phyloP scores from a whole-genome alignment of 768 basidiomycete species.

The Leccinum incarnatum region DNA sequence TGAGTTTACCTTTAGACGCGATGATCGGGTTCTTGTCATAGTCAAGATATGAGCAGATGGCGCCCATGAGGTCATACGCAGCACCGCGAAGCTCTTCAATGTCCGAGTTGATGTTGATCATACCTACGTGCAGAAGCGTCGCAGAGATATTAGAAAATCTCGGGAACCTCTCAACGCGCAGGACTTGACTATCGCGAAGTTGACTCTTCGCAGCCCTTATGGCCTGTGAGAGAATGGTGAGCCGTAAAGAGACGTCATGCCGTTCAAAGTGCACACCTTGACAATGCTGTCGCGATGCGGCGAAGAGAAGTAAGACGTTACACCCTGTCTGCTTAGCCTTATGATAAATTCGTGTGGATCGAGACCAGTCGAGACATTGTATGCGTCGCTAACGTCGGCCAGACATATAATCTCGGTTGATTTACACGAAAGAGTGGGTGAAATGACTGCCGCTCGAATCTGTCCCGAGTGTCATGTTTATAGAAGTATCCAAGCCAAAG shows the following conservation, averaged over 20 bases:
- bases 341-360: conserved; percentile 83
- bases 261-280: conserved; percentile 45
- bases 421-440: conserved; percentile 65
- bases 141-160: conserved; percentile 84
- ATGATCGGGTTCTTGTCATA: conserved; percentile 72
- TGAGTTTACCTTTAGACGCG: conserved; percentile 59
- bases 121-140: conserved; percentile 80
- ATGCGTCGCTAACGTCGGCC: conserved; percentile 81
- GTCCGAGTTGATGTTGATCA: conserved; percentile 70
- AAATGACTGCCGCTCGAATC: conserved; percentile 72
- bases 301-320: conserved; percentile 76
- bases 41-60: conserved; percentile 74
- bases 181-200: conserved; percentile 52
- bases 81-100: conserved; percentile 78
- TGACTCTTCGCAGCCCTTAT: conserved; percentile 75
- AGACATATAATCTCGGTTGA: conserved; percentile 81
- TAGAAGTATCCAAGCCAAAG: neutral
- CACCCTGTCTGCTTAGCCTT: conserved; percentile 65
- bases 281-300: conserved; percentile 66
- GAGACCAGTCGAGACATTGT: conserved; percentile 74
- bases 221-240: conserved; percentile 39
- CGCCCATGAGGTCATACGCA: conserved; percentile 75
- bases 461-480: conserved; percentile 26
- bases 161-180: conserved; percentile 62
- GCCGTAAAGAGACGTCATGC: neutral